These are phyloP conservation scores for Globisporangium carolinianum DNA, from an alignment of 352 stramenopile species.

Conservation along the genomic window DNA sequence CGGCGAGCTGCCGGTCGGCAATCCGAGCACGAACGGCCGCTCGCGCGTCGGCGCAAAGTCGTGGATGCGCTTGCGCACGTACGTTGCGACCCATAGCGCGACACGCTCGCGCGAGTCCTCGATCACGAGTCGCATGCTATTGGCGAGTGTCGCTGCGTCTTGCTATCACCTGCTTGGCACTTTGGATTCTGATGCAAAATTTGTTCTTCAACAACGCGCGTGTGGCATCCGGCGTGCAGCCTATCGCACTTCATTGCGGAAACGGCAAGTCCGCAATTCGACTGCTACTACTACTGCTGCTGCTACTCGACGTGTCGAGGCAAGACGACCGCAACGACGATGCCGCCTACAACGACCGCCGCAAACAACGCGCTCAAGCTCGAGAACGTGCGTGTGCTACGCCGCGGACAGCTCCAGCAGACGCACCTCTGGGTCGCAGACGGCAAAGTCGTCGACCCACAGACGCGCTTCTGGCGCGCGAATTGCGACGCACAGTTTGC, in stretches of 20 bases:
- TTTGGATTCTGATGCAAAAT: neutral
- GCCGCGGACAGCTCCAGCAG: constrained; percentile 27
- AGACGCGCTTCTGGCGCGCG: constrained; percentile 42
- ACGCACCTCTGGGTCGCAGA: constrained; percentile 43
- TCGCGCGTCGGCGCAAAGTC: constrained; percentile 68
- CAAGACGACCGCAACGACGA: neutral
- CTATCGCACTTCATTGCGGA: neutral
- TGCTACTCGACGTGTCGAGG: neutral
- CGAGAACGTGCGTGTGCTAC: constrained; percentile 55
- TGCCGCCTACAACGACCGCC: neutral
- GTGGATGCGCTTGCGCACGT: constrained; percentile 74
- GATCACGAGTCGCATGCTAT: constrained; percentile 79
- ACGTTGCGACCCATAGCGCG: constrained; percentile 72
- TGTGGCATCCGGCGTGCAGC: too few species aligned
- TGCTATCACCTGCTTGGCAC: neutral
- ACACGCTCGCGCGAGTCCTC: constrained; percentile 62
- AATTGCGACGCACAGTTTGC: constrained; percentile 25
- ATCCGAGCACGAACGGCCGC: constrained; percentile 77
- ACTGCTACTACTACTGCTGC: too few species aligned
- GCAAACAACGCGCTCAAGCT: constrained; percentile 34
- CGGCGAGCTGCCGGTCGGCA: constrained; percentile 85
- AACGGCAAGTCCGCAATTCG: too few species aligned
- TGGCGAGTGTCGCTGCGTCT: neutral
- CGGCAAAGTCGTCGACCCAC: constrained; percentile 45
- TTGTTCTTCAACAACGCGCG: too few species aligned